Evolutionary conservation across 2,329 filamentous ascomycete species (phyloP), one percentile per base, ranked within the genome.

Genomic region (Sarocladium strictum): DNA sequence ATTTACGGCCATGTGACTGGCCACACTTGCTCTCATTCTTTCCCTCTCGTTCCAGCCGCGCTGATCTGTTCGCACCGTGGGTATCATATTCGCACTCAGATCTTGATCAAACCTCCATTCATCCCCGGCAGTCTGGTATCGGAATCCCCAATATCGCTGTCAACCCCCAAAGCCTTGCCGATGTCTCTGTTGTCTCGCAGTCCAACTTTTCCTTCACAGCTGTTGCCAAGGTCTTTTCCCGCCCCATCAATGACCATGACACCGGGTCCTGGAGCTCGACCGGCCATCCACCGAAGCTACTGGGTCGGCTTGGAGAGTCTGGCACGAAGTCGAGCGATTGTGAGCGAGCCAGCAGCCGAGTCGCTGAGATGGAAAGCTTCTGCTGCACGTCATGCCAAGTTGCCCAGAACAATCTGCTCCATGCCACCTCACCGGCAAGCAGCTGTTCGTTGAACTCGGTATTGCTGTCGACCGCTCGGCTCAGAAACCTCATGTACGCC

Each of bases 401-500:
- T 23, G 26, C 53, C 66, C 66, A 68, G 58, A 65, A 67, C 3
- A 68, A 53, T 11, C 56, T 56, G 38, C 63, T 62, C 58, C 63
- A 63, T 0, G 64, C 55, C 51, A 61, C 57, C 1, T 53, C 21
- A 11, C 58, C 63, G 5, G 52, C 19, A 14, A 66, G 60, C 56
- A 69, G 64, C 1, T 59, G 58, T 1, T 24, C 24, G 54, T 69
- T 61, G 40, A 69, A 69, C 0, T 37, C 52, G 1, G 55, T 49
- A 1, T 45, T 40, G 51, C 64, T 57, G n/a, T 49, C 47, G 49
- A 61, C 53, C 27, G 65, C 57, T 32, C 24, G 38, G 17, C 63
- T 59, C 15, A 69, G 58, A 32, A 69, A 69, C 7, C 56, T 38
- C 32, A 67, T 27, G 47, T 69, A 69, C 10, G 61, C 56, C 56